Evolutionary conservation across 2,329 filamentous ascomycete species (phyloP), one percentile per base, ranked within the genome.

Genomic region (Spiromastix sp.): DNA sequence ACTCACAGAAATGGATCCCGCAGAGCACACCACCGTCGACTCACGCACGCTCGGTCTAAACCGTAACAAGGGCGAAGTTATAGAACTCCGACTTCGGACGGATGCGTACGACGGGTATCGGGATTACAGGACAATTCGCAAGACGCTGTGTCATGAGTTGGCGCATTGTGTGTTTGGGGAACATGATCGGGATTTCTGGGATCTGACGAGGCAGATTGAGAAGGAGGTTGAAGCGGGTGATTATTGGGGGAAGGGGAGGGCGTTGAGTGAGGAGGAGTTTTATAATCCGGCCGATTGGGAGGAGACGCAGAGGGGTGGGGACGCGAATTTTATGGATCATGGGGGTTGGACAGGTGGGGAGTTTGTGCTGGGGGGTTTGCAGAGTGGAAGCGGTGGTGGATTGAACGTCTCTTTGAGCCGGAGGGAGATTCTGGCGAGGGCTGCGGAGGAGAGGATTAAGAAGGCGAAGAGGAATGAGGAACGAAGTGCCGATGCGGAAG

Each of bases 1-100:
- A 3, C 68, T 98, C 17, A 95, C 87, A 0, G 91, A 98, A 61
- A 96, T 98, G 89, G 83, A 98, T 49, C 91, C 91, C 0, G 70
- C 79, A 0, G 72, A 79, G 46, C 77, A 95, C 58, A 95, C 87
- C 0, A 83, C 74, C 3, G 80, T 84, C 50, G 81, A 91, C n/a
- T 78, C 78, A 32, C 72, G 85, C 29, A 87, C 84, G 2, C 62
- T 96, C 0, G 91, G 91, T 0, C 57, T 96, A 26, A 98, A 98
- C 54, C 70, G 85, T 8, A 95, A 96, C 53, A 61, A 69, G 2
- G 91, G 91, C 41, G 81, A 94, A 57, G 84, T 85, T 1, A 94
- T 98, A 38, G 87, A 96, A 67, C 61, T 98, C 42, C 70, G 91
- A 0, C 63, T 98, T 22, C 70, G 91, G n/a, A 96, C 91, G 1